Conservation (phyloP, 192 early-diverging fungal genomes). For the Jimgerdemannia flammicorona region DNA sequence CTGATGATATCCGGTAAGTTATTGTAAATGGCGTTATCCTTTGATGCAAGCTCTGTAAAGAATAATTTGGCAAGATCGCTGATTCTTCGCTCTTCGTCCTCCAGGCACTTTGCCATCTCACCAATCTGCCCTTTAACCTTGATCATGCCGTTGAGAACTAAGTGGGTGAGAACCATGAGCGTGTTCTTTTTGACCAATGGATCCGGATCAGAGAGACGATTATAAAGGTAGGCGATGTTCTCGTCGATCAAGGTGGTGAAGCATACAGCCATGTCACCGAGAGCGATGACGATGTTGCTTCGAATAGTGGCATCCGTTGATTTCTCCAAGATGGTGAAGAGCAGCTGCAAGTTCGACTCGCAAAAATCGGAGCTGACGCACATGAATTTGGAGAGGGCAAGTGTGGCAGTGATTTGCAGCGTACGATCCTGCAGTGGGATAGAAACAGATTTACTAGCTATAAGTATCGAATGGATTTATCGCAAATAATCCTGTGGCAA, state of each 20-base stretch:
- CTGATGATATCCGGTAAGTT: conserved; percentile 98
- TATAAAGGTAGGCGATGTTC: conserved; percentile 94
- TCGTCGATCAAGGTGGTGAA: conserved; percentile 97
- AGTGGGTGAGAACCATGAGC: conserved; percentile 97
- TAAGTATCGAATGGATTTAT: too few species aligned
- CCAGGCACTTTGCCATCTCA: conserved; percentile 98
- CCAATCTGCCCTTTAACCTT: conserved; percentile 98
- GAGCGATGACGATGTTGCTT: conserved; percentile 91
- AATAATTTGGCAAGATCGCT: conserved; percentile 92
- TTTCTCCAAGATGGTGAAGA: conserved; percentile 88
- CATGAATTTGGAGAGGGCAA: conserved; percentile 95
- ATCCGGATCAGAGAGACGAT: conserved; percentile 81
- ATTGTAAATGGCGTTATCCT: conserved; percentile 99
- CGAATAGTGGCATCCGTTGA: conserved; percentile 82
- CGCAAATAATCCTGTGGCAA: too few species aligned
- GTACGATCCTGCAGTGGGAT: conserved; percentile 54
- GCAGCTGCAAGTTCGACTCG: conserved; percentile 84
- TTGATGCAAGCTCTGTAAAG: conserved; percentile 92
- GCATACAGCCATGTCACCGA: conserved; percentile 98
- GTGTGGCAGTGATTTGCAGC: conserved; percentile 85
- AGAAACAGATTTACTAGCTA: not conserved
- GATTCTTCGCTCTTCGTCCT: conserved; percentile 83
- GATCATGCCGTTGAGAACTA: conserved; percentile 99
- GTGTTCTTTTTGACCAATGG: conserved; percentile 89
- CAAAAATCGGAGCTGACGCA: conserved; percentile 95